Conservation (phyloP, 108 stramenopile genomes). For the Skeletonema marinoi region DNA sequence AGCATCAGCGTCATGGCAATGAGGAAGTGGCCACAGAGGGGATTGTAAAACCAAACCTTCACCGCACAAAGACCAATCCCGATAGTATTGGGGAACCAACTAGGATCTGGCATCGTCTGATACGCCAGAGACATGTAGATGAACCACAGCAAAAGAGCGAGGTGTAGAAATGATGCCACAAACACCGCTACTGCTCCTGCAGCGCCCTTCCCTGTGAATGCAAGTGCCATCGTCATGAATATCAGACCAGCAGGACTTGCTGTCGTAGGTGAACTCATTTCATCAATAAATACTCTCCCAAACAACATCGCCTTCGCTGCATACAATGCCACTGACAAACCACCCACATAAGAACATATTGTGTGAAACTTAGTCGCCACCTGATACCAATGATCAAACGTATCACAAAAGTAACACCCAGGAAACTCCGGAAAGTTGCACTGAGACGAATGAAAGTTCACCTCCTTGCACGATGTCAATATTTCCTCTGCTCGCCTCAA, state of each 20-base stretch:
- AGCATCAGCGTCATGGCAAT: constrained; percentile 75
- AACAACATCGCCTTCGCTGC: constrained; percentile 59
- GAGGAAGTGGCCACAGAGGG: constrained; percentile 67
- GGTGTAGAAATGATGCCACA: constrained; percentile 60
- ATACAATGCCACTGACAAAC: constrained; percentile 49
- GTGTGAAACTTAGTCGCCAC: constrained; percentile 62
- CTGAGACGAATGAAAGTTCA: constrained; percentile 37
- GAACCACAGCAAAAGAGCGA: constrained; percentile 72
- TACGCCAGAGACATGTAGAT: constrained; percentile 81
- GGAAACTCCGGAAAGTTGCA: constrained; percentile 48
- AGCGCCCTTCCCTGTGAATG: constrained; percentile 69
- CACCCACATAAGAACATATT: constrained; percentile 58
- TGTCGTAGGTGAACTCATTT: constrained; percentile 79
- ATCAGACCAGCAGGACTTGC: constrained; percentile 76
- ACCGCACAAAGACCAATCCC: constrained; percentile 75
- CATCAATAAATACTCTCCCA: constrained; percentile 66
- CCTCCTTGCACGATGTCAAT: constrained; percentile 36
- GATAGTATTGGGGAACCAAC: constrained; percentile 83
- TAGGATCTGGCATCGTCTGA: constrained; percentile 74
- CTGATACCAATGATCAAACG: constrained; percentile 27
- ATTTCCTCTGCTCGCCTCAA: constrained; percentile 65
- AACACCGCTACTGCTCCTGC: constrained; percentile 67
- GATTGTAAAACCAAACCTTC: constrained; percentile 75
- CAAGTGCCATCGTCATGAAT: constrained; percentile 76
- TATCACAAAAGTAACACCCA: constrained; percentile 50